A percentile compares a stretch with the other conserved stretches of the same genome.
Conservation (phyloP, 306 rosid species). For the Erythrophleum fordii region DNA sequence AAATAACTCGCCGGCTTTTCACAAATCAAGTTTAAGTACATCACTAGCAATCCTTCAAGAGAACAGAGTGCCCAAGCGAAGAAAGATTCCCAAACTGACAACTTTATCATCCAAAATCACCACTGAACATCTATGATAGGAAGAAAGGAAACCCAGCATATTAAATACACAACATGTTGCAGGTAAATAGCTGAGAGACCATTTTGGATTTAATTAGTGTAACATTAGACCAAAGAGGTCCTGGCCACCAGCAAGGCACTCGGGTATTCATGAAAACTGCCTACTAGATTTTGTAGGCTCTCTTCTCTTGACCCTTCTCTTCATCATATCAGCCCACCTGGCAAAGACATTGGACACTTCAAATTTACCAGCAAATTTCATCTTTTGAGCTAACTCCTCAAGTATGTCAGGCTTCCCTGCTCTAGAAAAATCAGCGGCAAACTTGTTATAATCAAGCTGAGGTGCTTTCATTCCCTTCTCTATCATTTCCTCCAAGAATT, state of each 20-base stretch:
- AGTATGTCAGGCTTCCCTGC: conserved; percentile 77
- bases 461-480: conserved; percentile 93
- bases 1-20: background rate
- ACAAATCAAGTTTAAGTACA: background rate
- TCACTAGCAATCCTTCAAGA: background rate
- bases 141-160: background rate
- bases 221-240: conserved; percentile 16
- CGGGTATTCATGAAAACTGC: conserved; percentile 38
- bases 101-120: background rate
- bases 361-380: conserved; percentile 78
- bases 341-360: conserved; percentile 74
- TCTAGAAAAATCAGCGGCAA: conserved; percentile 78
- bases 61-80: background rate
- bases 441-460: conserved; percentile 83
- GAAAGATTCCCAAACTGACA: background rate
- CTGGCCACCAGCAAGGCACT: conserved; percentile 5
- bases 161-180: background rate
- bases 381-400: conserved; percentile 75
- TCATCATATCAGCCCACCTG: conserved; percentile 82
- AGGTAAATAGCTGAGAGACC: background rate
- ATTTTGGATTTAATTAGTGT: conserved; percentile 11
- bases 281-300: conserved; percentile 35
- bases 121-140: background rate
- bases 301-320: conserved; percentile 61
- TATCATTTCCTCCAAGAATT: conserved; percentile 82